A percentile compares a stretch with the other conserved stretches of the same genome.
phyloP scores from a whole-genome alignment of 805 yeast species.

The Starmerella lactis-condensi region DNA sequence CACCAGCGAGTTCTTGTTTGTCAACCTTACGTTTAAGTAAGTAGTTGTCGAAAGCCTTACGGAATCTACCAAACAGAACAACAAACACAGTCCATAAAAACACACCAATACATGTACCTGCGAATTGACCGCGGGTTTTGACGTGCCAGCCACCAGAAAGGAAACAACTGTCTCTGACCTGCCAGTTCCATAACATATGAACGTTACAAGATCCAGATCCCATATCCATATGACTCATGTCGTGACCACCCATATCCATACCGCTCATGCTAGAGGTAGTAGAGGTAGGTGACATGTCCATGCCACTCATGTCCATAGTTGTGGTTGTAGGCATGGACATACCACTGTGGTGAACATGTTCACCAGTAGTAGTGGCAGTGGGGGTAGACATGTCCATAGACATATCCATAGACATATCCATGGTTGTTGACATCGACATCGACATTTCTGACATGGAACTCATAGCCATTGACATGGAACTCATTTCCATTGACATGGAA shows the following conservation, averaged over 20 bases:
- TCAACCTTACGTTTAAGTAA: slow-evolving; percentile 8
- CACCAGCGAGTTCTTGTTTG: background rate
- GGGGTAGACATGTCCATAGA: slow-evolving; percentile 6
- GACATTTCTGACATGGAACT: slow-evolving; percentile 2
- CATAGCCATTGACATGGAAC: slow-evolving; percentile 10
- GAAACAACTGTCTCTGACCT: slow-evolving; percentile 47
- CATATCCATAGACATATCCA: slow-evolving; percentile 4
- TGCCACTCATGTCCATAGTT: slow-evolving; percentile 2
- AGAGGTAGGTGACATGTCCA: slow-evolving; percentile 3
- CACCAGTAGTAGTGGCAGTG: slow-evolving; percentile 1
- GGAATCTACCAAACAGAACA: slow-evolving; percentile 38
- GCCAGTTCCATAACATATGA: slow-evolving; percentile 57
- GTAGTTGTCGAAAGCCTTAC: slow-evolving; percentile 28
- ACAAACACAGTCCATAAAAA: slow-evolving; percentile 38
- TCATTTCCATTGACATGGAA: slow-evolving; percentile 12
- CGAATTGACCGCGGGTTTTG: slow-evolving; percentile 39
- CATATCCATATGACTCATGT: slow-evolving; percentile 11
- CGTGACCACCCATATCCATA: slow-evolving; percentile 11
- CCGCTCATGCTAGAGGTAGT: slow-evolving; percentile 3
- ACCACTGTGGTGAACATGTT: too few relatives aligned
- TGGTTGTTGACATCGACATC: slow-evolving; percentile 3
- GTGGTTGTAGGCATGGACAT: background rate
- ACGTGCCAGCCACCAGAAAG: slow-evolving; percentile 48
- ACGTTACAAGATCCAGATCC: slow-evolving; percentile 21
- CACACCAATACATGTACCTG: slow-evolving; percentile 59